A percentile compares a stretch with the other conserved stretches of the same genome.
Evolutionary conservation across 1,284 basidiomycete genomes (phyloP).

Genomic region (Ganoderma resinaceum): DNA sequence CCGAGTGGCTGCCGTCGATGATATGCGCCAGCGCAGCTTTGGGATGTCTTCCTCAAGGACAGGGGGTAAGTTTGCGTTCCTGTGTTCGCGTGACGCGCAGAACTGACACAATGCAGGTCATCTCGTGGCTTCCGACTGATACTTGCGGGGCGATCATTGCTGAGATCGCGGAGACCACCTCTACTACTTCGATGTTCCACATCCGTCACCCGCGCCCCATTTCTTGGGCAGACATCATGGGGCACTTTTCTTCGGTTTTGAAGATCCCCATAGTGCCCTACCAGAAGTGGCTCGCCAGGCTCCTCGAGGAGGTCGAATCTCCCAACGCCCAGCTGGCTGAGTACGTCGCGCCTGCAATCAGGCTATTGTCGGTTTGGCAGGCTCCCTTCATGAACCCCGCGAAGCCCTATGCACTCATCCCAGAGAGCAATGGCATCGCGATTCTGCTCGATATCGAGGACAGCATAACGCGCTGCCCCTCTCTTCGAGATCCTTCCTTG

Average conservation of each 20-base stretch:
- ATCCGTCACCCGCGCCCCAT: slow-evolving; percentile 6
- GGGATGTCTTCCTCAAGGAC: background rate
- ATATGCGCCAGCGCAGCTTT: background rate
- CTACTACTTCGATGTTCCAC: background rate
- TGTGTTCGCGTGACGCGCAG: background rate
- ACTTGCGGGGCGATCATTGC: background rate
- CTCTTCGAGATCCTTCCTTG: background rate
- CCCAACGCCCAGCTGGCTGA: background rate
- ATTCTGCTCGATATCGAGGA: background rate
- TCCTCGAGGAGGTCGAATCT: background rate
- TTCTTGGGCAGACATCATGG: slow-evolving; percentile 1
- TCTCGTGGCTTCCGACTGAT: background rate
- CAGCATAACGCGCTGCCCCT: background rate
- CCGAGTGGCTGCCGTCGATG: background rate
- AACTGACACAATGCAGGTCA: background rate
- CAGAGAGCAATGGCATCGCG: slow-evolving; percentile 2
- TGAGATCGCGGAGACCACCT: background rate
- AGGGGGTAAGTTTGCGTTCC: background rate
- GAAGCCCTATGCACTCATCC: background rate
- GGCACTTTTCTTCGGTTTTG: background rate
- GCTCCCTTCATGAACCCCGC: background rate
- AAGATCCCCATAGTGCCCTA: background rate
- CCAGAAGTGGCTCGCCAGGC: background rate
- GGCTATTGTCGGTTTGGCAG: background rate
- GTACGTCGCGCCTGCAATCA: background rate